Conservation (phyloP, 1,284 basidiomycete genomes). For the Ustilago curta region DNA sequence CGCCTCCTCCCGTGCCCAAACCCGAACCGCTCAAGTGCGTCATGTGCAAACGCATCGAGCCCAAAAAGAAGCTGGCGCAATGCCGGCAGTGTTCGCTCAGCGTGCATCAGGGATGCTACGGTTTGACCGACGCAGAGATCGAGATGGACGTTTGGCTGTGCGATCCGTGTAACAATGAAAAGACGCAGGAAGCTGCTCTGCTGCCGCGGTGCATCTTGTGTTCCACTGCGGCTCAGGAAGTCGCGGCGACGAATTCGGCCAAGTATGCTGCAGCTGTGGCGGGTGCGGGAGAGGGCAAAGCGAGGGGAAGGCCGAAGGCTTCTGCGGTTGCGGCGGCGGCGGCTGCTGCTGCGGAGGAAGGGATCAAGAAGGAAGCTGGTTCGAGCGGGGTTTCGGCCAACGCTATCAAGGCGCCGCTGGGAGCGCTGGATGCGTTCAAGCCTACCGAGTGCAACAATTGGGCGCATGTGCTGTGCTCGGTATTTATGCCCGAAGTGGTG, state of each 20-base stretch:
- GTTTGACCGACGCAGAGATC: conserved; percentile 56
- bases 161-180: conserved; percentile 64
- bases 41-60: conserved; percentile 63
- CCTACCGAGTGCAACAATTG: conserved; percentile 93
- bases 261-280: conserved; percentile 27
- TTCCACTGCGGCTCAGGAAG: conserved; percentile 36
- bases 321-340: conserved; percentile 8
- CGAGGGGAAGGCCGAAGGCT: conserved; percentile 27
- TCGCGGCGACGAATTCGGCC: conserved; percentile 42
- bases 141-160: conserved; percentile 59
- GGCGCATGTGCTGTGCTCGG: conserved; percentile 89
- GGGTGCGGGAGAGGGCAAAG: conserved; percentile 25
- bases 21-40: conserved; percentile 62
- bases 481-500: conserved; percentile 84
- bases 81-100: conserved; percentile 64
- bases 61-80: conserved; percentile 60
- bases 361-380: conserved; percentile 28
- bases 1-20: conserved; percentile 30
- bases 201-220: conserved; percentile 64
- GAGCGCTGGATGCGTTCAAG: conserved; percentile 81
- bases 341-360: conserved; percentile 13
- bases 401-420: conserved; percentile 63
- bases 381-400: neutral
- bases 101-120: conserved; percentile 66
- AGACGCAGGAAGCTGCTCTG: conserved; percentile 54